Conservation (phyloP, 768 basidiomycete species). For the Mycena albidolilacea region DNA sequence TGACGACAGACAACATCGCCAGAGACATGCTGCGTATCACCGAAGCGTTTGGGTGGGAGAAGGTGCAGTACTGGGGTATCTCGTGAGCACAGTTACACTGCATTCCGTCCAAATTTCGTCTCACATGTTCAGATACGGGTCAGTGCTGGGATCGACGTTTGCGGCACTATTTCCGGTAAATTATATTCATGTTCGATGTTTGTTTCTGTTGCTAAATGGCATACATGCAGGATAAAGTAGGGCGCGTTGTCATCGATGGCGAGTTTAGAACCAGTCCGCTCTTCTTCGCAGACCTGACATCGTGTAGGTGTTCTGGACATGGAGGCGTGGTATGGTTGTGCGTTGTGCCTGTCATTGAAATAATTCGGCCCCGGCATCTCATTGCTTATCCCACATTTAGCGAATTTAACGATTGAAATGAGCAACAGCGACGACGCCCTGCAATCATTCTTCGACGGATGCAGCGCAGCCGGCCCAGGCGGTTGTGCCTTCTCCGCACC, state of each 20-base stretch:
- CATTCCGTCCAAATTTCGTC: no score
- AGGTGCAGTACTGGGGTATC: constrained; percentile 2
- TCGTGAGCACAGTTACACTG: background rate
- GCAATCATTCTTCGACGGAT: constrained; percentile 41
- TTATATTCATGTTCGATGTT: no score
- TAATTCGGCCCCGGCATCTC: no score
- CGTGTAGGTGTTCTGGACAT: constrained; percentile 10
- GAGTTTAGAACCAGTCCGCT: no score
- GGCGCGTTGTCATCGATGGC: no score
- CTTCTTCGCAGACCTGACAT: no score
- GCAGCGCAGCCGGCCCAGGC: constrained; percentile 39
- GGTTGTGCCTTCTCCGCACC: constrained; percentile 44
- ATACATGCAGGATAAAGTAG: no score
- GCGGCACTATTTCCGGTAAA: no score
- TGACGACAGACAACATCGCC: background rate
- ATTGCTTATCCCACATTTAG: background rate
- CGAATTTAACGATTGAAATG: constrained; percentile 38
- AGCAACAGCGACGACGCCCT: constrained; percentile 39
- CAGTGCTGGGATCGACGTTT: no score
- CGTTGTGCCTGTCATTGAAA: no score
- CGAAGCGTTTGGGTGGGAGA: background rate
- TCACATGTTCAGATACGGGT: no score
- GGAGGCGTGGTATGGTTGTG: background rate
- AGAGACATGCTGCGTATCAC: constrained; percentile 1
- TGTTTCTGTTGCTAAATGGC: no score